phyloP scores from a whole-genome alignment of 1,284 basidiomycete genomes.

The Coniferiporia sulphurascens region DNA sequence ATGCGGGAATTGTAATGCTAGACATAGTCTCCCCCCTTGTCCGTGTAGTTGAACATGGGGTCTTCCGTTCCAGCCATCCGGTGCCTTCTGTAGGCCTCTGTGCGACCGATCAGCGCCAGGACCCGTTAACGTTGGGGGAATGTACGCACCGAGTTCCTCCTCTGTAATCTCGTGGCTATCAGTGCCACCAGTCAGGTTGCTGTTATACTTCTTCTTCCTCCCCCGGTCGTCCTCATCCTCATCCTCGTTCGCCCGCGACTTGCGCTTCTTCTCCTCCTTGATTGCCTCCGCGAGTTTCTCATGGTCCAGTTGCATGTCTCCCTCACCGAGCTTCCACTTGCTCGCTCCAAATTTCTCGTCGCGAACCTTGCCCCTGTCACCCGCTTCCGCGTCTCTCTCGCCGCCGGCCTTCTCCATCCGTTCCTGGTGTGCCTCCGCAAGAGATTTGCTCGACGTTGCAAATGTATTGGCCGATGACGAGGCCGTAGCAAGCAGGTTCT shows the following conservation, averaged over 20 bases:
- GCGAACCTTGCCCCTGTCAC: constrained; percentile 31
- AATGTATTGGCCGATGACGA: constrained; percentile 26
- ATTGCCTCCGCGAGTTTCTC: constrained; percentile 65
- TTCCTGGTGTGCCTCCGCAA: constrained; percentile 23
- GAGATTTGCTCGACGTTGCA: constrained; percentile 23
- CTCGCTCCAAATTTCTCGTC: constrained; percentile 51
- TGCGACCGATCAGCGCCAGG: constrained; percentile 22
- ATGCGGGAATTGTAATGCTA: constrained; percentile 2
- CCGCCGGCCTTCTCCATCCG: constrained; percentile 29
- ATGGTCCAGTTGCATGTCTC: constrained; percentile 68
- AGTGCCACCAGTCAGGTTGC: constrained; percentile 34
- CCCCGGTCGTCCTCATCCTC: constrained; percentile 52
- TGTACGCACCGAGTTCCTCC: constrained; percentile 79
- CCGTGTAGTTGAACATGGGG: constrained; percentile 85
- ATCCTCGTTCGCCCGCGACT: constrained; percentile 51
- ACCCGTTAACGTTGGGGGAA: constrained; percentile 14
- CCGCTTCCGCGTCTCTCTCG: constrained; percentile 29
- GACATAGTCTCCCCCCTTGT: constrained; percentile 33
- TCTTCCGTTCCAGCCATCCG: constrained; percentile 62
- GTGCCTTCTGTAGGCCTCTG: constrained; percentile 82
- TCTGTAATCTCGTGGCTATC: constrained; percentile 78
- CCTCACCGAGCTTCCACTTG: constrained; percentile 71
- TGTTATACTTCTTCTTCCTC: constrained; percentile 54
- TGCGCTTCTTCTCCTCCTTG: constrained; percentile 78
- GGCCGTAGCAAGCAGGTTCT: constrained; percentile 52